Percentiles rank a stretch among this genome's conserved stretches.
These are phyloP conservation scores for Pelargonium cotyledonis DNA, from an alignment of 441 rosid genomes.

Conservation along the genomic window DNA sequence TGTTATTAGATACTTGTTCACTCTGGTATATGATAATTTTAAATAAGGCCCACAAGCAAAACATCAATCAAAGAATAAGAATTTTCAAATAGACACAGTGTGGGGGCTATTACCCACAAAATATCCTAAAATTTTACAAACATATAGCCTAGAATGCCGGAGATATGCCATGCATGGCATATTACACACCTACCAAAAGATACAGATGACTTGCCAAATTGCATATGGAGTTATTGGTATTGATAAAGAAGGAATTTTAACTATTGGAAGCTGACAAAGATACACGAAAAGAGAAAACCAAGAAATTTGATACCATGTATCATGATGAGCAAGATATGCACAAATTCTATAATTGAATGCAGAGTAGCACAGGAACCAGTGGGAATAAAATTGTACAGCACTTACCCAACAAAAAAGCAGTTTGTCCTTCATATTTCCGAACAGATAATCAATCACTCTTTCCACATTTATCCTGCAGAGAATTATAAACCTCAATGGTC, in stretches of 20 bases:
- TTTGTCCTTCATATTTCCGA: conserved; percentile 66
- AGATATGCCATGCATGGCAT: too few species aligned
- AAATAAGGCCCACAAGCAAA: too few species aligned
- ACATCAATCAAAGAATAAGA: too few species aligned
- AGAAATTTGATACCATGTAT: background rate
- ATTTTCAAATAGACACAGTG: too few species aligned
- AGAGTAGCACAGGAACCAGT: background rate
- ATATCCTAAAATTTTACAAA: too few species aligned
- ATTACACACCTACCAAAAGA: too few species aligned
- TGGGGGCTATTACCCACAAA: too few species aligned
- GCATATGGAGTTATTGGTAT: background rate
- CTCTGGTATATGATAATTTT: too few species aligned
- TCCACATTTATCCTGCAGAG: conserved; percentile 52
- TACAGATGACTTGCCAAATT: too few species aligned
- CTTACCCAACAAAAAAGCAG: conserved; percentile 84
- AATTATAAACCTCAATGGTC: conserved; percentile 4
- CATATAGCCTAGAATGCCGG: too few species aligned
- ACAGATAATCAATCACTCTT: conserved; percentile 44
- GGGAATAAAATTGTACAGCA: background rate
- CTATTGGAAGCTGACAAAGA: background rate
- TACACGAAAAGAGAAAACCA: background rate
- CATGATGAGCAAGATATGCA: background rate
- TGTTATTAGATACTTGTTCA: too few species aligned
- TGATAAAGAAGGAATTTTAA: background rate
- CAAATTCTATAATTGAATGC: background rate